These are phyloP conservation scores for Coelastrella sp. DNA, from an alignment of 139 green algal species.

Conservation along the genomic window DNA sequence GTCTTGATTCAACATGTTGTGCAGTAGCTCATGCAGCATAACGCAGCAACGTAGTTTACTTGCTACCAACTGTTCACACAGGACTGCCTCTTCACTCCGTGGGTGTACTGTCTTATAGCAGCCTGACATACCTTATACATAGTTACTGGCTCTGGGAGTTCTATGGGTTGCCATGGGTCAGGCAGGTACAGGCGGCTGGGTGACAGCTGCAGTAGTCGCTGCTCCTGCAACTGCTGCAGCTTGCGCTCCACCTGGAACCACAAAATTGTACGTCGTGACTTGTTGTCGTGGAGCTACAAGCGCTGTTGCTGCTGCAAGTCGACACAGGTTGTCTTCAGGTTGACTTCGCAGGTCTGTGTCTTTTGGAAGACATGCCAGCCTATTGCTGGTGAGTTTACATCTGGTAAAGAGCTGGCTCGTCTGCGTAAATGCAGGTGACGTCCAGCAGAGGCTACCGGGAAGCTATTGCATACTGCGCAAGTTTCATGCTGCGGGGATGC, in stretches of 20 bases:
- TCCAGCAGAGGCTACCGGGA: no score
- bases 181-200: constrained; percentile 15
- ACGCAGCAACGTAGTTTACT: neutral
- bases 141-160: neutral
- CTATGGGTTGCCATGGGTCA: constrained; percentile 2
- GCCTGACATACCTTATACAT: constrained; percentile 12
- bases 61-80: neutral
- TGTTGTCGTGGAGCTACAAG: no score
- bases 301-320: no score
- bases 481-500: no score
- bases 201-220: constrained; percentile 17
- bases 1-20: no score
- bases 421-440: no score
- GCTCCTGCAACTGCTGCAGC: constrained; percentile 15
- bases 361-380: no score
- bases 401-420: no score
- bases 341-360: no score
- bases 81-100: neutral
- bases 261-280: neutral
- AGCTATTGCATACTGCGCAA: no score
- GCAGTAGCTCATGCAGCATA: neutral
- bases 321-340: no score
- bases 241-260: neutral
- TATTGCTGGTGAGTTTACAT: no score
- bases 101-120: neutral